A percentile compares a stretch with the other conserved stretches of the same genome.
Evolutionary conservation across 1,139 yeast species (phyloP).

Genomic region (Meyerozyma carpophila): DNA sequence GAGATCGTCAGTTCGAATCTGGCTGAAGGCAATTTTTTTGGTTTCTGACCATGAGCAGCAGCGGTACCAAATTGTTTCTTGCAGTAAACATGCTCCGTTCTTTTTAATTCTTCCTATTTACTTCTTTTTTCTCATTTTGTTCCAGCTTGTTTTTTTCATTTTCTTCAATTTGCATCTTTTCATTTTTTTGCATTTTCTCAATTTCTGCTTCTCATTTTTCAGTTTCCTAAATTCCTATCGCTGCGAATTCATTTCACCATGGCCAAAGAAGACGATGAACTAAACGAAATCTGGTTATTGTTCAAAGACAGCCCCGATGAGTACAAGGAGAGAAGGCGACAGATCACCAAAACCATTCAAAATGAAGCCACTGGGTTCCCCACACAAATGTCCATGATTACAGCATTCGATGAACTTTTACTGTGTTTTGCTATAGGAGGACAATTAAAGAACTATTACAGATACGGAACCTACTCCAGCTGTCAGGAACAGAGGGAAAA

Average conservation of each 20-base stretch:
- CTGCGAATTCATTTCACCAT: not conserved
- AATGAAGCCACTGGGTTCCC: constrained; percentile 27
- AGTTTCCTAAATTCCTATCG: not conserved
- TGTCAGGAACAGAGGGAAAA: constrained; percentile 70
- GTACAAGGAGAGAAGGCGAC: constrained; percentile 25
- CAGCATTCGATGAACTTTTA: constrained; percentile 81
- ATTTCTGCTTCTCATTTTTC: not conserved
- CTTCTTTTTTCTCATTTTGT: no score
- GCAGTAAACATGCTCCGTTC: no score
- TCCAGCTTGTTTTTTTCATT: no score
- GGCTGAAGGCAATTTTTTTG: constrained; percentile 59
- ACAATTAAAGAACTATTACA: constrained; percentile 72
- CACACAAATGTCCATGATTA: constrained; percentile 39
- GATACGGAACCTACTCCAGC: constrained; percentile 71
- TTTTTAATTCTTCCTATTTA: no score
- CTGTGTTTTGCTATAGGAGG: constrained; percentile 90
- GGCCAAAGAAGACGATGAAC: constrained; percentile 21
- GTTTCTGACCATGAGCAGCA: not conserved
- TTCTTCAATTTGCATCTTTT: no score
- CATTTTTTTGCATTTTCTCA: no score
- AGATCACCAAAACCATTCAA: constrained; percentile 21
- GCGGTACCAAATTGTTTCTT: not conserved
- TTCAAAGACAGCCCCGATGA: constrained; percentile 33
- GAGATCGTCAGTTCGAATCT: constrained; percentile 88
- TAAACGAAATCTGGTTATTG: constrained; percentile 28